Evolutionary conservation across 768 basidiomycete genomes (phyloP).

Genomic region (Phylloporus sp.): DNA sequence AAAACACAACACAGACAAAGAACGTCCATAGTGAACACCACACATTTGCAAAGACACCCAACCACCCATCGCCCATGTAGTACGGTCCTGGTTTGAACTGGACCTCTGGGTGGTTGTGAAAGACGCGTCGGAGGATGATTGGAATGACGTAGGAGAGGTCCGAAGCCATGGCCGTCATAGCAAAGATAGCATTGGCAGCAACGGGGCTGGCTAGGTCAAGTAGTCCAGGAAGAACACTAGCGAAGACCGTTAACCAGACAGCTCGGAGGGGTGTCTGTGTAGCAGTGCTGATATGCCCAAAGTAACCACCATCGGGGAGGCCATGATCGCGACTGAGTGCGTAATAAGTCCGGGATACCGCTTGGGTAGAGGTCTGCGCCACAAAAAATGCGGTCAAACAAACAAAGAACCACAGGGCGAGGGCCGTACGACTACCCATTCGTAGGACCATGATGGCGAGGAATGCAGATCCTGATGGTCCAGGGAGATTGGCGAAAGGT

Average conservation of each 20-base stretch:
- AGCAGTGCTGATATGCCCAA: conserved; percentile 42
- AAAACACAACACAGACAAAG: conserved; percentile 46
- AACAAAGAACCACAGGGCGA: conserved; percentile 55
- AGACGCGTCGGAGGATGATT: conserved; percentile 49
- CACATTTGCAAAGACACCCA: conserved; percentile 44
- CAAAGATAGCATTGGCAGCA: conserved; percentile 56
- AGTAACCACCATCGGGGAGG: conserved; percentile 56
- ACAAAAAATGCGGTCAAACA: conserved; percentile 65
- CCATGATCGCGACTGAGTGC: conserved; percentile 54
- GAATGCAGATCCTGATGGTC: conserved; percentile 51
- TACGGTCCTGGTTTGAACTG: conserved; percentile 58
- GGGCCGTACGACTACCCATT: conserved; percentile 47
- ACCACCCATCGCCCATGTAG: conserved; percentile 50
- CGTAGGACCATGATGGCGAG: conserved; percentile 53
- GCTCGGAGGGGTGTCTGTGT: conserved; percentile 57
- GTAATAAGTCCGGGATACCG: conserved; percentile 54
- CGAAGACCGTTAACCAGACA: conserved; percentile 48
- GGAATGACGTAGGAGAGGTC: conserved; percentile 60
- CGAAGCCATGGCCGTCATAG: conserved; percentile 48
- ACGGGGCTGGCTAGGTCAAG: conserved; percentile 50
- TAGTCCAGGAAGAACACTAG: conserved; percentile 42
- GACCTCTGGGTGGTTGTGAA: conserved; percentile 54
- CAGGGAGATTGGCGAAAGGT: conserved; percentile 45
- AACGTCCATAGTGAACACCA: conserved; percentile 45
- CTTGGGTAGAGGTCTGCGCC: conserved; percentile 48